phyloP scores from a whole-genome alignment of 1,284 basidiomycete species.

The Peniophora sp. region DNA sequence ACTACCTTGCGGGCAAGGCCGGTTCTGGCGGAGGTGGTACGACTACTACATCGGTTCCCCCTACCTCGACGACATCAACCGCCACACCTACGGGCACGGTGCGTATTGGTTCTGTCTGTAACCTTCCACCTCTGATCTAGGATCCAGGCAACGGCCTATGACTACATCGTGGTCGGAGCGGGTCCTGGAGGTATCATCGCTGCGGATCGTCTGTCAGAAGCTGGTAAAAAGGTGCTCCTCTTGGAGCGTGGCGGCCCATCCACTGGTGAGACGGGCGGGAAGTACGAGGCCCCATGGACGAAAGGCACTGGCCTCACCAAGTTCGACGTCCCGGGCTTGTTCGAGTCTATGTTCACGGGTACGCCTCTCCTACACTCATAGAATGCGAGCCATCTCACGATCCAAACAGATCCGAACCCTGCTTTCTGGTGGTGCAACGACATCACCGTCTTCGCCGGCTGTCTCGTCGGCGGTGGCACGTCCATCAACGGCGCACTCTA shows the following conservation, averaged over 20 bases:
- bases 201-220: conserved; percentile 52
- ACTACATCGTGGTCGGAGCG: conserved; percentile 56
- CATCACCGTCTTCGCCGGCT: conserved; percentile 54
- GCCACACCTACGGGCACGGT: conserved; percentile 27
- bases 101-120: background rate
- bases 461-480: conserved; percentile 54
- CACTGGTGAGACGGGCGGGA: conserved; percentile 53
- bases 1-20: conserved; percentile 37
- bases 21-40: conserved; percentile 22
- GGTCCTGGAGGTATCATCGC: conserved; percentile 41
- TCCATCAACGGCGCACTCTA: conserved; percentile 59
- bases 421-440: conserved; percentile 64
- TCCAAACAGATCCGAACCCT: conserved; percentile 31
- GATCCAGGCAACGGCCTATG: conserved; percentile 41
- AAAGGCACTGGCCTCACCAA: conserved; percentile 42
- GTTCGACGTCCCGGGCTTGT: conserved; percentile 57
- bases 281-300: conserved; percentile 46
- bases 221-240: conserved; percentile 54
- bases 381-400: too few relatives aligned
- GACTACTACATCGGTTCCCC: conserved; percentile 12
- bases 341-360: conserved; percentile 51
- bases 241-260: conserved; percentile 57
- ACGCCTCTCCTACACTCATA: too few relatives aligned
- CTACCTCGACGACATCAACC: conserved; percentile 17
- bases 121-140: background rate